phyloP scores from a whole-genome alignment of 2,329 filamentous ascomycete species.

The Fusarium agapanthi region DNA sequence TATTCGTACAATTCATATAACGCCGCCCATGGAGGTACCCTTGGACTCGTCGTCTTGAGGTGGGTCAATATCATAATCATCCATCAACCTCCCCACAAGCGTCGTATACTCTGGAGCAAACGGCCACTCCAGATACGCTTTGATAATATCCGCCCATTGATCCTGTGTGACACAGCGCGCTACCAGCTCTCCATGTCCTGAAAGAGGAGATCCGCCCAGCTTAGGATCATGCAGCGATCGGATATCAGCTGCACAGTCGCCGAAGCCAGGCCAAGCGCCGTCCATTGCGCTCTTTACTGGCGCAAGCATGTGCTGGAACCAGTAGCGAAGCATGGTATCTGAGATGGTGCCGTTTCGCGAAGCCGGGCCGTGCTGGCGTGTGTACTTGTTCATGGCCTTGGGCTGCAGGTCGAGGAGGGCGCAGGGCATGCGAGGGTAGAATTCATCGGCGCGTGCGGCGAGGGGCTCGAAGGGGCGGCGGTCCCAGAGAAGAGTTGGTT shows the following conservation, averaged over 20 bases:
- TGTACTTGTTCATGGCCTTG: constrained; percentile 57
- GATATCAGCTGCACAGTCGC: constrained; percentile 59
- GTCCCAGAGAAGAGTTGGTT: constrained; percentile 72
- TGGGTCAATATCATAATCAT: constrained; percentile 34
- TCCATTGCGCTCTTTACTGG: constrained; percentile 58
- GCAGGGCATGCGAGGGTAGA: constrained; percentile 68
- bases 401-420: constrained; percentile 75
- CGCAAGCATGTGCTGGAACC: constrained; percentile 56
- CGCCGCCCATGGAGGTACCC: constrained; percentile 18
- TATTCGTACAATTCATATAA: neutral
- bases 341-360: constrained; percentile 59
- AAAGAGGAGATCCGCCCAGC: constrained; percentile 55
- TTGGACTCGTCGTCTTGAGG: constrained; percentile 41
- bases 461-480: constrained; percentile 76
- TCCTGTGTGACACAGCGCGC: constrained; percentile 59
- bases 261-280: constrained; percentile 66
- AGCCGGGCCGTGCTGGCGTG: constrained; percentile 57
- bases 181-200: constrained; percentile 52
- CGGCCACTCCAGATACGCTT: constrained; percentile 72
- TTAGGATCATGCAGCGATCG: constrained; percentile 58
- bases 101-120: constrained; percentile 63
- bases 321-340: constrained; percentile 56
- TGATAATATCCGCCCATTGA: constrained; percentile 67
- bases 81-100: constrained; percentile 55
- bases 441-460: constrained; percentile 64